A percentile compares a stretch with the other conserved stretches of the same genome.
phyloP scores from a whole-genome alignment of 306 rosid species.

The Cicer bijugum region DNA sequence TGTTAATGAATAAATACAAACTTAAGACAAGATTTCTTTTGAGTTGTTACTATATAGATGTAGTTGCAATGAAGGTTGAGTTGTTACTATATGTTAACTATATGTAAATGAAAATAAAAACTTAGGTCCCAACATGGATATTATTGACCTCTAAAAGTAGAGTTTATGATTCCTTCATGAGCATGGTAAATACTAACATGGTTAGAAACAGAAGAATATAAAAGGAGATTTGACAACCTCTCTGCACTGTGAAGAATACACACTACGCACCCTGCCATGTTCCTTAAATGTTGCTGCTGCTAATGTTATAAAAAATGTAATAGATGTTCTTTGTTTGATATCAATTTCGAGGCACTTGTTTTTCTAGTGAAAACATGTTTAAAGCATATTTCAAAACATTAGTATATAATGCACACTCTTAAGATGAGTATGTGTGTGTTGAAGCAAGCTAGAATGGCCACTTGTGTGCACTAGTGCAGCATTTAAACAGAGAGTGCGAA shows the following conservation, averaged over 20 bases:
- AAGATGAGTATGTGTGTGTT: constrained; percentile 1
- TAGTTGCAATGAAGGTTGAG: constrained; percentile 20
- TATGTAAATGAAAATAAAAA: neutral
- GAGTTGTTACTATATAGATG: constrained; percentile 1
- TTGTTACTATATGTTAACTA: neutral
- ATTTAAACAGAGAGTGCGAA: neutral
- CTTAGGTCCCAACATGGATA: neutral
- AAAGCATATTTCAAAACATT: constrained; percentile 1
- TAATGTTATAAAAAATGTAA: constrained; percentile 13
- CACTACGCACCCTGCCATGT: neutral
- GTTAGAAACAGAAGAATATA: constrained; percentile 17
- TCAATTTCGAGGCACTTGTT: constrained; percentile 9
- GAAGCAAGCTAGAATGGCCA: constrained; percentile 18
- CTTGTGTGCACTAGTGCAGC: neutral
- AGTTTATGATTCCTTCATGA: constrained; percentile 27
- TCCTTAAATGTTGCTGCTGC: constrained; percentile 25
- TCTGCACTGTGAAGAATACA: neutral
- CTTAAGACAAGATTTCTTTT: neutral
- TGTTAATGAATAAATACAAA: constrained; percentile 4
- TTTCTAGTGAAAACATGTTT: constrained; percentile 36
- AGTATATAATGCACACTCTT: constrained; percentile 18
- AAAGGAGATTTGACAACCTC: constrained; percentile 17
- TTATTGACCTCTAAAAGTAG: neutral
- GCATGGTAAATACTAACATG: constrained; percentile 17
- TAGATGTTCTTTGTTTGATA: constrained; percentile 1